A percentile compares a stretch with the other conserved stretches of the same genome.
These are phyloP conservation scores for Paratrimastix pyriformis DNA, from an alignment of 78 protist genomes.

Conservation along the genomic window DNA sequence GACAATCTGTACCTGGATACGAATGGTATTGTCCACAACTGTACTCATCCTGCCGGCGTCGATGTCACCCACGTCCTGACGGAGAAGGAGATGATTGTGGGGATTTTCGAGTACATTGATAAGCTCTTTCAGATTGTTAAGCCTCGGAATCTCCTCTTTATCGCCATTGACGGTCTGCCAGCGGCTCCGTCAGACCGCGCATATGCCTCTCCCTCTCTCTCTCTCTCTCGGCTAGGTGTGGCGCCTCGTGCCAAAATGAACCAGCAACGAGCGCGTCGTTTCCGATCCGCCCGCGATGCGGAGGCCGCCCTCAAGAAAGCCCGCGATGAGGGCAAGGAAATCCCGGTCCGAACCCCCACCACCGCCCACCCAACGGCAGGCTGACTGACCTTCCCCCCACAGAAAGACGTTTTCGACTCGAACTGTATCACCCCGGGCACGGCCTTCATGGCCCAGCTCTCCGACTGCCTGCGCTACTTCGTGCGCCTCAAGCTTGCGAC, in stretches of 20 bases:
- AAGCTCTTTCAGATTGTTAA: conserved; percentile 43
- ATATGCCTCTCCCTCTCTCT: neutral
- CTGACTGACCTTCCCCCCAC: neutral
- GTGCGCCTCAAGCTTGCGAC: conserved; percentile 5
- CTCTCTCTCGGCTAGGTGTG: conserved; percentile 35
- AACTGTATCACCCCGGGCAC: conserved; percentile 95
- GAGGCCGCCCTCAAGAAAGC: conserved; percentile 3
- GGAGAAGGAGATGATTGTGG: conserved; percentile 55
- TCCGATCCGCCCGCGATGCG: conserved; percentile 37
- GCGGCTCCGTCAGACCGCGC: neutral
- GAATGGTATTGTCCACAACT: conserved; percentile 93
- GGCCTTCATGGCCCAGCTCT: conserved; percentile 57
- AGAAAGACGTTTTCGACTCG: conserved; percentile 66
- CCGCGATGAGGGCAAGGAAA: neutral
- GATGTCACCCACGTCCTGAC: neutral
- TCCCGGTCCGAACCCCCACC: too few relatives aligned
- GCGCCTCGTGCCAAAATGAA: conserved; percentile 96
- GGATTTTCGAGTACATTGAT: conserved; percentile 71
- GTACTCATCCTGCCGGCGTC: conserved; percentile 65
- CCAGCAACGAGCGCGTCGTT: conserved; percentile 82
- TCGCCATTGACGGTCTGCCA: conserved; percentile 72
- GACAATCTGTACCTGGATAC: conserved; percentile 92
- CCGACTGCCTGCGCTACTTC: conserved; percentile 26
- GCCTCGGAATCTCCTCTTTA: conserved; percentile 53
- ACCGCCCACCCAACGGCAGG: neutral